Percentiles rank a stretch among this genome's conserved stretches.
phyloP scores from a whole-genome alignment of 2,329 filamentous ascomycete species.

The Penicillium sclerotigenum region DNA sequence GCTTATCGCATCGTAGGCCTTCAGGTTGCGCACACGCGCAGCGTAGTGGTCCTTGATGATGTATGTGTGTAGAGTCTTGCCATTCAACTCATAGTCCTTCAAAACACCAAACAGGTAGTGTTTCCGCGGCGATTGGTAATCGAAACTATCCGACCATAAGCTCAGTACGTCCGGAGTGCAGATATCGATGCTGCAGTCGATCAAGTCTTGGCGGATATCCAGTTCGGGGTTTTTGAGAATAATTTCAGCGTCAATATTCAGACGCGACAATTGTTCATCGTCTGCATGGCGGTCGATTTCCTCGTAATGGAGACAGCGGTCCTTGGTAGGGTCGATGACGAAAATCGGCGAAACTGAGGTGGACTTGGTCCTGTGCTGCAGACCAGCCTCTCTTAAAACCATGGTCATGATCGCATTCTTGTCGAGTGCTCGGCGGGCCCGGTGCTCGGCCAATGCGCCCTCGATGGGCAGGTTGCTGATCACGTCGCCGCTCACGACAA shows the following conservation, averaged over 20 bases:
- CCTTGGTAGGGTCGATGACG: slow-evolving; percentile 74
- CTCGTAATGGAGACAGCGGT: slow-evolving; percentile 89
- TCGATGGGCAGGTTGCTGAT: slow-evolving; percentile 88
- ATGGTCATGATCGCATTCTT: slow-evolving; percentile 98
- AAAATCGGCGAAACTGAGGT: slow-evolving; percentile 77
- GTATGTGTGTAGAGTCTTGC: slow-evolving; percentile 92
- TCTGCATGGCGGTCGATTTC: slow-evolving; percentile 68
- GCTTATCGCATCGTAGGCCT: slow-evolving; percentile 84
- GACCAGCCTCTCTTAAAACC: slow-evolving; percentile 75
- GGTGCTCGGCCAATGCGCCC: slow-evolving; percentile 71
- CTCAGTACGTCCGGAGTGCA: slow-evolving; percentile 94
- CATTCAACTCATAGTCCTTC: slow-evolving; percentile 95
- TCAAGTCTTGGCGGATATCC: slow-evolving; percentile 79
- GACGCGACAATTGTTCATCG: slow-evolving; percentile 47
- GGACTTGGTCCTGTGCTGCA: slow-evolving; percentile 71
- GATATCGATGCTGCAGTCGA: slow-evolving; percentile 94
- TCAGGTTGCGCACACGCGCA: slow-evolving; percentile 78
- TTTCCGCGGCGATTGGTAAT: slow-evolving; percentile 84
- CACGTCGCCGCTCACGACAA: slow-evolving; percentile 88
- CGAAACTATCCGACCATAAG: slow-evolving; percentile 95
- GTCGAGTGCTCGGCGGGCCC: slow-evolving; percentile 73
- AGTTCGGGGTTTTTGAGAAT: slow-evolving; percentile 70
- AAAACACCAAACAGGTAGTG: slow-evolving; percentile 90
- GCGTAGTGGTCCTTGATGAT: slow-evolving; percentile 81
- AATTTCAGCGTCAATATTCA: slow-evolving; percentile 76